phyloP scores from a whole-genome alignment of 192 early-diverging fungal species.

The Mortierella alpina region DNA sequence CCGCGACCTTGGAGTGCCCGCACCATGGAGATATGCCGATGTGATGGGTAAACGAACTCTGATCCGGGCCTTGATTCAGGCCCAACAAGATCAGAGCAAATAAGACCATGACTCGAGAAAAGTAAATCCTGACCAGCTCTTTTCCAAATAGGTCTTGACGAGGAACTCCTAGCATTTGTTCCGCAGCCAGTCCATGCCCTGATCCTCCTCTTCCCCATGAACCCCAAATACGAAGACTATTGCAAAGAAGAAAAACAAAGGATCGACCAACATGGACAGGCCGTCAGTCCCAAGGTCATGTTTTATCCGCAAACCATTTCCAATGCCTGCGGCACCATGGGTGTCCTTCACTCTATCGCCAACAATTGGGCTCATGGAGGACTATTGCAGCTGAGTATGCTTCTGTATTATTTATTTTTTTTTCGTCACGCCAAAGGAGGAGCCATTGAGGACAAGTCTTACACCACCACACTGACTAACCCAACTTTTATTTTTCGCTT shows the following conservation, averaged over 20 bases:
- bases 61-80: not conserved
- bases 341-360: constrained; percentile 86
- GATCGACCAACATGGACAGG: constrained; percentile 62
- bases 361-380: constrained; percentile 71
- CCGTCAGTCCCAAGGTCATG: constrained; percentile 68
- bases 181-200: constrained; percentile 87
- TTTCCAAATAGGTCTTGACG: constrained; percentile 73
- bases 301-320: constrained; percentile 90
- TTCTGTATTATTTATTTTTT: too few species aligned
- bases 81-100: not conserved
- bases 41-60: constrained; percentile 68
- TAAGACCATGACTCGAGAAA: not conserved
- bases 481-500: not conserved
- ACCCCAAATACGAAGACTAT: constrained; percentile 67
- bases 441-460: not conserved
- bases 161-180: constrained; percentile 82
- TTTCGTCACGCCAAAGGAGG: not conserved
- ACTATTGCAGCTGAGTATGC: constrained; percentile 54
- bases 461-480: not conserved
- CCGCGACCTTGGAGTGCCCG: constrained; percentile 74
- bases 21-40: constrained; percentile 77
- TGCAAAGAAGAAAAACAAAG: constrained; percentile 59
- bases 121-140: not conserved
- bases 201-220: constrained; percentile 88
- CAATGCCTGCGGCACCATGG: constrained; percentile 97